Base-by-base conservation (phyloP, 2,329 filamentous ascomycete species). In the Alternaria sp. region DNA sequence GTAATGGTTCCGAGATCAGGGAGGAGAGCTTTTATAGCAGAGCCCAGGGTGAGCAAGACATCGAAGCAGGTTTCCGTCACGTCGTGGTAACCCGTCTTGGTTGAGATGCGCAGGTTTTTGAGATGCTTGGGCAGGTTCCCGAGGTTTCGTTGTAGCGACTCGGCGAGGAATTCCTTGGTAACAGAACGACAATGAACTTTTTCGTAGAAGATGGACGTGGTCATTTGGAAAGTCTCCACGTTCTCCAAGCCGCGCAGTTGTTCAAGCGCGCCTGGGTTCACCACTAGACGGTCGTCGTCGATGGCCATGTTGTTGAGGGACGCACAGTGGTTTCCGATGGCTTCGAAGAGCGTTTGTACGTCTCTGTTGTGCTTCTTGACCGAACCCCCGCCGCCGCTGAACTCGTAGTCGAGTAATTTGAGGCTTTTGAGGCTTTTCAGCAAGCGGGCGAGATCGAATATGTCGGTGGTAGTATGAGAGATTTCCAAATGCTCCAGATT, bases 371-470 rank as follows among this genome's bases (percentile, higher is more conserved):
- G 18, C 11, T 25, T 18, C 10, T 37, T 37, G 33, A 37, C 2
- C 33, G 33, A 37, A 37, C 33, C 33, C 33, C 15, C 33, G 33
- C 33, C 33, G 33, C 33, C 7, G 33, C 15, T 9, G 21, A 15
- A 5, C 9, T 50, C 54, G 4, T 11, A 28, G 12, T 30, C 33
- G 21, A 47, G 33, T n/a, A 64, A 18, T 30, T 55, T 28, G 14
- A 64, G 49, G 10, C 21, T 49, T 47, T 54, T 57, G 23, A 64
- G 62, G 18, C 37, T 15, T 7, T 30, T 11, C 18, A 61, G 49
- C 43, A 54, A 23, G 23, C 23, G 18, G n/a, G 18, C 14, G 6
- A 61, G 21, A 23, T 54, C 54, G 5, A 26, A 20, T 0, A 37
- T 45, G 15, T 26, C 44, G n/a, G 12, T 26, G 15, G 20, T 23